Base-by-base conservation (phyloP, 2,329 filamentous ascomycete species). In the Paracorniculantispora psalliotae region DNA sequence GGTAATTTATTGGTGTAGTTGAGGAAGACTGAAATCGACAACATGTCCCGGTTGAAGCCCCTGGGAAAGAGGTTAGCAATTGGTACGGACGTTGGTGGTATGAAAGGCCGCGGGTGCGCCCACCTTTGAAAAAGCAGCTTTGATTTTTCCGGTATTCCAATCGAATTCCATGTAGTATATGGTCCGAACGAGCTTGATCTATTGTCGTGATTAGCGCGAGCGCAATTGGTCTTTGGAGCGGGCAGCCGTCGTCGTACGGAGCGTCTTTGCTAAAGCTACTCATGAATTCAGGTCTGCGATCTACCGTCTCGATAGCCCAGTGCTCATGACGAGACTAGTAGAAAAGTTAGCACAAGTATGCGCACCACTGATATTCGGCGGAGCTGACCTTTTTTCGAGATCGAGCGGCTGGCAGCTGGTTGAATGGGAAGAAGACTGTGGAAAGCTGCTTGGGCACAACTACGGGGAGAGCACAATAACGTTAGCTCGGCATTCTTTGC, bases 251-350 rank as follows among this genome's bases (percentile, higher is more conserved):
- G 35, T 57, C 70, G 62, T 61, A 75, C 73, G 63, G 50, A 78
- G 72, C 63, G 76, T 78, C 53, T 85, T 69, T 5, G 75, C 72
- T 4, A 21, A 59, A 59, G 6, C 15, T 3, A n/a, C 81, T 84
- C 13, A 78, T 73, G 12, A 77, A 78, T 0, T 81, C 76, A 41
- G 83, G 70, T 0, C 80, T 79, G 21, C 79, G 72, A 1, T 80
- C 80, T 63, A 87, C 86, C 25, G 87, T 83, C 43, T 81, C 77
- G 63, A 85, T 79, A 6, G 83, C 82, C 84, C 84, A 87, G 65
- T 87, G 83, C 4, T 43, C 23, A 13, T n/a, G 1, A 10, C 3
- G 23, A 17, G 33, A 25, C 39, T 55, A 5, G 1, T 13, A 12
- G 13, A 10, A 4, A 21, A 13, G 21, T 57, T 25, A 50, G 33